A percentile compares a stretch with the other conserved stretches of the same genome.
These are phyloP conservation scores for Dothidotthia symphoricarpi DNA, from an alignment of 2,329 filamentous ascomycete genomes.

Conservation along the genomic window DNA sequence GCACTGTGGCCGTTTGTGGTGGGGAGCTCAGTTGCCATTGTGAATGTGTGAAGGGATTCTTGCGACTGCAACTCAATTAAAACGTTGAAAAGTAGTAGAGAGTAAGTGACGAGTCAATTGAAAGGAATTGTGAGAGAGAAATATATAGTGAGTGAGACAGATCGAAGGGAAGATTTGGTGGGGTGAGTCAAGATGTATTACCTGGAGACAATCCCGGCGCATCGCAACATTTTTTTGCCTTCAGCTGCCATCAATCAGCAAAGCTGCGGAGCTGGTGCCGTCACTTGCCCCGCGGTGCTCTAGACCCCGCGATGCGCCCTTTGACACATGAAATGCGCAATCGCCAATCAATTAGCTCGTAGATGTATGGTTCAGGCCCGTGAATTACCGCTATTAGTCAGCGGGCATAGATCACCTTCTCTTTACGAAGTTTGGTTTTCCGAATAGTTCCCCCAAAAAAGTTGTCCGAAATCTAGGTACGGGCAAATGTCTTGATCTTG, in stretches of 20 bases:
- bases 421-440: too few relatives aligned
- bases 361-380: constrained; percentile 8
- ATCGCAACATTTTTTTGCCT: constrained; percentile 29
- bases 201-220: constrained; percentile 19
- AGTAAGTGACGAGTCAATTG: background rate
- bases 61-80: background rate
- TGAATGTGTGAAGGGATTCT: background rate
- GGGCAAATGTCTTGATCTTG: background rate
- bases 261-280: constrained; percentile 2
- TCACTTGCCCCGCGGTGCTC: constrained; percentile 16
- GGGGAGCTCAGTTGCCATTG: constrained; percentile 51
- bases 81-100: background rate
- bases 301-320: constrained; percentile 21
- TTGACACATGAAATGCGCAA: constrained; percentile 21
- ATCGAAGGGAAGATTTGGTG: constrained; percentile 11
- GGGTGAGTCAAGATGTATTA: constrained; percentile 26
- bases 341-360: constrained; percentile 14
- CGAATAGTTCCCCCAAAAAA: too few relatives aligned
- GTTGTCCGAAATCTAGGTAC: background rate
- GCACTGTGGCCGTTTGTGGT: constrained; percentile 46
- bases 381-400: constrained; percentile 29
- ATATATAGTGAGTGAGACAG: constrained; percentile 5
- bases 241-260: too few relatives aligned
- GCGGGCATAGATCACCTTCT: constrained; percentile 8
- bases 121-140: background rate